Percentiles rank a stretch among this genome's conserved stretches.
These are phyloP conservation scores for Atkinsonella hypoxylon DNA, from an alignment of 2,329 filamentous ascomycete species.

Conservation along the genomic window DNA sequence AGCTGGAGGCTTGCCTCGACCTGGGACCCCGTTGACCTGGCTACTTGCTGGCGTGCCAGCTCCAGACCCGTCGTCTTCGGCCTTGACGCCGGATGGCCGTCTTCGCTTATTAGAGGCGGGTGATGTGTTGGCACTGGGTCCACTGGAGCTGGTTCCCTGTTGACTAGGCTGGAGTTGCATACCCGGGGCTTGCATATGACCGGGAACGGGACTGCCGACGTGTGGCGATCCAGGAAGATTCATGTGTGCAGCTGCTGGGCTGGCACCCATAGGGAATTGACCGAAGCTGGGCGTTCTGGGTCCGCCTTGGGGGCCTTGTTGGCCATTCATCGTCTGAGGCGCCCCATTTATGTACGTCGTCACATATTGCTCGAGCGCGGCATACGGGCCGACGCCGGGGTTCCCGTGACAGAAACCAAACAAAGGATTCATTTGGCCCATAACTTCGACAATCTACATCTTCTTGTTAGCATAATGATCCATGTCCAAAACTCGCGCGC, in stretches of 20 bases:
- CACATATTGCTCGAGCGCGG: constrained; percentile 50
- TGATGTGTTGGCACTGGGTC: constrained; percentile 55
- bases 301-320: constrained; percentile 31
- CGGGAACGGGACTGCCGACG: constrained; percentile 47
- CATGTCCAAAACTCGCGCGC: constrained; percentile 3
- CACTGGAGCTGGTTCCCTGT: constrained; percentile 54
- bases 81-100: constrained; percentile 44
- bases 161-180: constrained; percentile 59
- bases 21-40: constrained; percentile 40
- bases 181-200: constrained; percentile 49
- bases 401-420: constrained; percentile 47
- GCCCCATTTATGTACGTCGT: constrained; percentile 29
- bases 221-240: constrained; percentile 52
- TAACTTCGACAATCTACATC: constrained; percentile 48
- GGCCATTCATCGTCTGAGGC: constrained; percentile 33
- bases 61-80: constrained; percentile 39
- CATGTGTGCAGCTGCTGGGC: constrained; percentile 47
- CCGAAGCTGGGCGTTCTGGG: constrained; percentile 43
- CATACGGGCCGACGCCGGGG: constrained; percentile 41
- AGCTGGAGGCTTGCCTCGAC: constrained; percentile 41
- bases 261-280: constrained; percentile 47
- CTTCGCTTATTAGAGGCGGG: constrained; percentile 48
- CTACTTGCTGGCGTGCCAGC: constrained; percentile 35
- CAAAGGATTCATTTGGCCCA: constrained; percentile 54
- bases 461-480: constrained; percentile 9